phyloP scores from a whole-genome alignment of 1,139 yeast genomes.

The Candida tetrigidarum region DNA sequence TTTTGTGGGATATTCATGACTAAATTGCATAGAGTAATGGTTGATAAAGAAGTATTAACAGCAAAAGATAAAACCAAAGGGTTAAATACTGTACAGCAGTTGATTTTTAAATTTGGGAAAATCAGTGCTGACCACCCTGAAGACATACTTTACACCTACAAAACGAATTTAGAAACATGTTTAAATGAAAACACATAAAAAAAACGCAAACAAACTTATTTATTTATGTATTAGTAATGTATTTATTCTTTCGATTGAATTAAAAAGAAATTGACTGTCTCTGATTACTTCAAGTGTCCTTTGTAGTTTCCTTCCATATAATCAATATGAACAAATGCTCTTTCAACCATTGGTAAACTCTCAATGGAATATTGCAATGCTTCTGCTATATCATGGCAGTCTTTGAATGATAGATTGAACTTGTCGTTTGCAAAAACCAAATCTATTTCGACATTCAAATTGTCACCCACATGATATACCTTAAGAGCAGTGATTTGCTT shows the following conservation, averaged over 20 bases:
- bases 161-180: constrained; percentile 26
- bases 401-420: constrained; percentile 55
- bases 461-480: constrained; percentile 81
- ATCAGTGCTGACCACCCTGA: constrained; percentile 31
- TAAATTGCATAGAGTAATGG: constrained; percentile 23
- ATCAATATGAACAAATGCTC: constrained; percentile 84
- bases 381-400: constrained; percentile 81
- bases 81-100: constrained; percentile 21
- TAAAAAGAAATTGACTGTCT: constrained; percentile 18
- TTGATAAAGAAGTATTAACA: neutral
- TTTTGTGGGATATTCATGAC: constrained; percentile 53
- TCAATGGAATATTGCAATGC: constrained; percentile 81
- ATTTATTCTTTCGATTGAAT: too few relatives aligned
- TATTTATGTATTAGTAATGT: neutral
- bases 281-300: constrained; percentile 48
- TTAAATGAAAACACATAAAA: constrained; percentile 11
- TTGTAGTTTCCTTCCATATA: constrained; percentile 59
- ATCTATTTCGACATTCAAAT: constrained; percentile 77
- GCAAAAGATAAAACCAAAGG: constrained; percentile 1
- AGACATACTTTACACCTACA: constrained; percentile 37
- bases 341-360: constrained; percentile 73
- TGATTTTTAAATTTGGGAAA: constrained; percentile 34
- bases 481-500: constrained; percentile 66
- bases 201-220: neutral
- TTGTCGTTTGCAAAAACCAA: constrained; percentile 58